Evolutionary conservation across 2,329 filamentous ascomycete species (phyloP), one percentile per base, ranked within the genome.

Genomic region (Fusarium protoensiforme): DNA sequence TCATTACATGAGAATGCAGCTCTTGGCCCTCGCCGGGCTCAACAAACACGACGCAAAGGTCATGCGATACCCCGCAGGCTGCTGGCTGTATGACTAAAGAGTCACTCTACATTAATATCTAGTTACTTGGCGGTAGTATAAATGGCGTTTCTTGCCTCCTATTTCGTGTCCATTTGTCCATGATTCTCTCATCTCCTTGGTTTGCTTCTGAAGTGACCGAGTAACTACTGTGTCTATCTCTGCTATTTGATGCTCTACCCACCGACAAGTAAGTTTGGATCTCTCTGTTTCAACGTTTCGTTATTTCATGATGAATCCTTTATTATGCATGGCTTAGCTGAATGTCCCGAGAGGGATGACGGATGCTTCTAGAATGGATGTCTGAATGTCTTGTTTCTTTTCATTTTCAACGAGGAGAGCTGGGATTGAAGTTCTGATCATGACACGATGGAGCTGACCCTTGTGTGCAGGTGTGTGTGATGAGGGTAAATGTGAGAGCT

Each of bases 261-360:
- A 13, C 13, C 24, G 14, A 51, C 13, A 64, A 54, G 74, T 74
- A 73, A 71, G 66, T 64, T n/a, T 36, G 29, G 39, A 18, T 22
- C 18, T 60, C 18, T 65, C 27, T 35, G 6, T 20, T 51, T 35
- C 6, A 13, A 7, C 36, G 14, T 65, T 39, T 38, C 53, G 10
- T 51, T 22, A 38, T 64, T 65, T 66, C 18, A 73, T 80, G 79
- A 81, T 81, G 78, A 81, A 75, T 71, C 48, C 53, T 72, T 66
- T 75, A 73, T 38, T 73, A 77, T 78, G 79, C 79, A 81, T 81
- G 80, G 79, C 79, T 81, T 80, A 80, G 65, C 79, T 81, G 78
- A 80, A 78, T 67, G 63, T 72, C 71, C 71, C 68, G 41, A 64
- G 57, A 69, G 68, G 72, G 70, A 62, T 62, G 56, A 66, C 57